Conservation (phyloP, 1,284 basidiomycete species). For the Trametes hirsuta region DNA sequence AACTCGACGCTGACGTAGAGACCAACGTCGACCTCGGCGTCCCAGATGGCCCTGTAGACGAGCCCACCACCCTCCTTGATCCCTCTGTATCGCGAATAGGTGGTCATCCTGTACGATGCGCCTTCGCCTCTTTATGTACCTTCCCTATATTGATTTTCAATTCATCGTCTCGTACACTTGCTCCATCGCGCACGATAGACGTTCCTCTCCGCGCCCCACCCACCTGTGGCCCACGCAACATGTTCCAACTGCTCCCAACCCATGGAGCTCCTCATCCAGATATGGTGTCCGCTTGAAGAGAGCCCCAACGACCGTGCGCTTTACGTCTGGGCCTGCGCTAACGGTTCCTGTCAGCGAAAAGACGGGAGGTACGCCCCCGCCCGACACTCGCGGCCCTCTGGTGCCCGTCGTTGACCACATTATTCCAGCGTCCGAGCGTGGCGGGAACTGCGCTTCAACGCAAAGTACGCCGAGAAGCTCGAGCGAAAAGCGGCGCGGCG, state of each 20-base stretch:
- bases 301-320: conserved; percentile 81
- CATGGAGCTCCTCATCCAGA: conserved; percentile 79
- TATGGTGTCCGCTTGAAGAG: conserved; percentile 85
- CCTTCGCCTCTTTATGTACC: conserved; percentile 48
- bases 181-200: conserved; percentile 26
- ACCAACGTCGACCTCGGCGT: conserved; percentile 76
- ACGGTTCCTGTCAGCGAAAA: conserved; percentile 68
- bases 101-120: conserved; percentile 79
- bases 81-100: conserved; percentile 84
- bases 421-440: conserved; percentile 70
- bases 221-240: conserved; percentile 41
- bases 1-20: conserved; percentile 55
- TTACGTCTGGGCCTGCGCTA: conserved; percentile 81
- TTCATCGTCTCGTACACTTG: background rate
- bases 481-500: conserved; percentile 44
- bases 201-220: conserved; percentile 37
- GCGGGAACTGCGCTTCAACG: conserved; percentile 73
- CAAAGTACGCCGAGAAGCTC: conserved; percentile 72
- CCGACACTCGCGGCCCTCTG: background rate
- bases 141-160: conserved; percentile 36
- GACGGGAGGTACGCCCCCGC: conserved; percentile 49
- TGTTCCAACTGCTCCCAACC: conserved; percentile 72
- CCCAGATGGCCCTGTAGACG: conserved; percentile 69
- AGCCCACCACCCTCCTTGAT: conserved; percentile 61
- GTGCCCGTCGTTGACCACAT: conserved; percentile 3